phyloP scores from a whole-genome alignment of 768 basidiomycete genomes.

The Russula olivacea region DNA sequence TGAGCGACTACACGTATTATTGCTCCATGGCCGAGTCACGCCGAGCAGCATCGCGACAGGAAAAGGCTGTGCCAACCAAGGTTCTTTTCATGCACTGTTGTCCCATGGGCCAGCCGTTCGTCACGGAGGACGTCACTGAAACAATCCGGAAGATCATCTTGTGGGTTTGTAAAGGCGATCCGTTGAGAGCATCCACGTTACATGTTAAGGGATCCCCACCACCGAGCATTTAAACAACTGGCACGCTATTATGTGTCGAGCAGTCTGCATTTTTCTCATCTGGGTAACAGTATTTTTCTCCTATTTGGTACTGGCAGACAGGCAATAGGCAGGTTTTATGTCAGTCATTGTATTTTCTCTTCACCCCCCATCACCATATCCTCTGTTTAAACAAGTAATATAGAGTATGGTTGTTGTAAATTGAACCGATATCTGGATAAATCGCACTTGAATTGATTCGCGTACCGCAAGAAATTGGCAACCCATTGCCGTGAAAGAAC shows the following conservation, averaged over 20 bases:
- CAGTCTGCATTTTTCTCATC: constrained; percentile 3
- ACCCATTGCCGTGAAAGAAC: too few relatives aligned
- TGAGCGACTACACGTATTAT: constrained; percentile 73
- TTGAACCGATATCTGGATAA: neutral
- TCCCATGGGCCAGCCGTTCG: constrained; percentile 57
- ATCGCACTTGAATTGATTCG: neutral
- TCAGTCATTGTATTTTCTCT: neutral
- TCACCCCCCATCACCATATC: neutral
- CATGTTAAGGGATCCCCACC: neutral
- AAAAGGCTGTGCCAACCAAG: constrained; percentile 30
- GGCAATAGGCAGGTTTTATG: neutral
- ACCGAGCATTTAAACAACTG: neutral
- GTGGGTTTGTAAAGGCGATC: constrained; percentile 42
- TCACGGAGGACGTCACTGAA: constrained; percentile 61
- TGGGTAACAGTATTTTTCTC: constrained; percentile 10
- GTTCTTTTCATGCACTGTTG: constrained; percentile 71
- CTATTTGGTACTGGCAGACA: neutral
- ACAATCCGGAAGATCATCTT: constrained; percentile 55
- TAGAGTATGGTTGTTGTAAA: neutral
- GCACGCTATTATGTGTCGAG: neutral
- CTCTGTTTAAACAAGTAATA: neutral
- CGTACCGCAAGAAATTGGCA: neutral
- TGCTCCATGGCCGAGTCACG: constrained; percentile 65
- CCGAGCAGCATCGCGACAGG: constrained; percentile 30
- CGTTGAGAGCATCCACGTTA: neutral